Percentiles rank a stretch among this genome's conserved stretches.
phyloP scores from a whole-genome alignment of 305 asterid genomes.

The Plantago lanceolata region DNA sequence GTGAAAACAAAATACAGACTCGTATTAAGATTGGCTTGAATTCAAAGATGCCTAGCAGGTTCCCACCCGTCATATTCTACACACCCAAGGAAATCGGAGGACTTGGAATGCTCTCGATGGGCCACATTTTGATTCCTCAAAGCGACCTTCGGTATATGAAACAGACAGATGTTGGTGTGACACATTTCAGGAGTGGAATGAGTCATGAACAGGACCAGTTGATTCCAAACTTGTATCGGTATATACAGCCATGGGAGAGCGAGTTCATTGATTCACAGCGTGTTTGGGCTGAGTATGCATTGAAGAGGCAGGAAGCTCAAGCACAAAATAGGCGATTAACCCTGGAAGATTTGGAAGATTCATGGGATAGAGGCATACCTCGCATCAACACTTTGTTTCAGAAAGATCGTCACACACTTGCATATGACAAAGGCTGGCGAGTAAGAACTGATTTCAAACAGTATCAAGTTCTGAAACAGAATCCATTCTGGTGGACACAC shows the following conservation, averaged over 20 bases:
- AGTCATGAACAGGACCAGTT: conserved; percentile 97
- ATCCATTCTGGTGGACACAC: conserved; percentile 99
- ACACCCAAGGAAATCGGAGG: conserved; percentile 99
- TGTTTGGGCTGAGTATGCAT: conserved; percentile 99
- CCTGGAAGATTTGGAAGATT: conserved; percentile 96
- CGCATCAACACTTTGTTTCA: conserved; percentile 92
- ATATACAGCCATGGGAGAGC: conserved; percentile 99
- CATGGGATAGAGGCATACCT: conserved; percentile 99
- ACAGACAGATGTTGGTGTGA: conserved; percentile 96
- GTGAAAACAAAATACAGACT: conserved; percentile 96
- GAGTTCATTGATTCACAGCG: conserved; percentile 98
- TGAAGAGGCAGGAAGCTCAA: conserved; percentile 98
- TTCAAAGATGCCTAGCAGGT: conserved; percentile 99
- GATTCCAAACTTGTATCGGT: conserved; percentile 96
- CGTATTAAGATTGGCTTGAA: conserved; percentile 96
- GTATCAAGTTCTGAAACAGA: conserved; percentile 95
- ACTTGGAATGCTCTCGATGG: conserved; percentile 98
- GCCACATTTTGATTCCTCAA: conserved; percentile 98
- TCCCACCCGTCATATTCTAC: conserved; percentile 97
- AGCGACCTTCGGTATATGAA: conserved; percentile 93
- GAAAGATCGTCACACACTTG: conserved; percentile 98
- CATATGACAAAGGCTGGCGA: conserved; percentile 99
- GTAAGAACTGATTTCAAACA: conserved; percentile 97
- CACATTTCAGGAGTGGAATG: conserved; percentile 98
- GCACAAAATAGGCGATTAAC: conserved; percentile 96